Percentiles rank a stretch among this genome's conserved stretches.
These are phyloP conservation scores for Ogataea allantospora DNA, from an alignment of 805 yeast genomes.

Conservation along the genomic window DNA sequence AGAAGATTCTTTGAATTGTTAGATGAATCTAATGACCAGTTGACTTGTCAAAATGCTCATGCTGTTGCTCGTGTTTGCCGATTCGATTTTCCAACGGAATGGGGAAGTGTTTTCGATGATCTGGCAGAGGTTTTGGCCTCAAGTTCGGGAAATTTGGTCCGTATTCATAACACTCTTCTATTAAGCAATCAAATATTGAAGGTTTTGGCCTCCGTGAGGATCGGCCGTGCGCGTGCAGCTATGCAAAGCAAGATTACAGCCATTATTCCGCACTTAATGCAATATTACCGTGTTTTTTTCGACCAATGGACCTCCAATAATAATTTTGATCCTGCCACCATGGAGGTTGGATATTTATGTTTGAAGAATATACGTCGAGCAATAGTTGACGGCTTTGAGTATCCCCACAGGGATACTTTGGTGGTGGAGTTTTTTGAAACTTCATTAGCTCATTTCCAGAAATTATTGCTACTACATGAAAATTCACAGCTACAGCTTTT, in stretches of 20 bases:
- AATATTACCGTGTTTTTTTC: conserved; percentile 58
- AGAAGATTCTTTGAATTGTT: conserved; percentile 52
- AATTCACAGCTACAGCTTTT: conserved; percentile 45
- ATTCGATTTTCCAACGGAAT: conserved; percentile 80
- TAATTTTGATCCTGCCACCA: conserved; percentile 47
- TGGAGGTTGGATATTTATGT: conserved; percentile 76
- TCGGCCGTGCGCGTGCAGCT: conserved; percentile 79
- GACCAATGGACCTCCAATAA: conserved; percentile 53
- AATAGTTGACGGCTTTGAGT: conserved; percentile 72
- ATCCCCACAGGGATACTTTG: conserved; percentile 58
- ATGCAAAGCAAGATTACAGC: conserved; percentile 70
- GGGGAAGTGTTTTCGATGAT: conserved; percentile 80
- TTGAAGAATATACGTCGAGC: conserved; percentile 73
- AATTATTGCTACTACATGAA: conserved; percentile 54
- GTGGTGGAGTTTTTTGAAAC: conserved; percentile 60
- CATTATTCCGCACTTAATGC: conserved; percentile 57
- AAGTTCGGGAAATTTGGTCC: conserved; percentile 47
- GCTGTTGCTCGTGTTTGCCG: conserved; percentile 77
- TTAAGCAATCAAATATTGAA: conserved; percentile 79
- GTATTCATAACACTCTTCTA: conserved; percentile 60
- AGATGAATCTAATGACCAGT: conserved; percentile 69
- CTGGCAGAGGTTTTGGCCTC: conserved; percentile 45
- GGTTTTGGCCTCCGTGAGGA: conserved; percentile 67
- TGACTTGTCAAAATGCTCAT: conserved; percentile 81
- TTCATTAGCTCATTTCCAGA: conserved; percentile 58